Base-by-base conservation (phyloP, 1,284 basidiomycete genomes). In the Grifola frondosa region DNA sequence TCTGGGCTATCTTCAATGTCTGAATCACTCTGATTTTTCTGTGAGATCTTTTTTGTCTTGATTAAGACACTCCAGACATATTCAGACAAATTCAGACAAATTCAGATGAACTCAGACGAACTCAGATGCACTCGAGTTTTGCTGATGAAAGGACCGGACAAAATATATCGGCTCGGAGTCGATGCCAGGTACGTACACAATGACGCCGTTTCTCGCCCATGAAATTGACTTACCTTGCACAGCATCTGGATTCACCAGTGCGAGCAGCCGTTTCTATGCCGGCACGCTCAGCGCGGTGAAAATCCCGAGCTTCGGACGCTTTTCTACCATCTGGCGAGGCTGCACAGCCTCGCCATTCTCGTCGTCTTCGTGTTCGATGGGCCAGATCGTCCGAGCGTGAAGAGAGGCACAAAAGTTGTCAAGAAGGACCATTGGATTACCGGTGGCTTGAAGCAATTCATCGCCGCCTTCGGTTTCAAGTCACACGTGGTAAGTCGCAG, bases 341-440 rank as follows among this genome's bases (percentile, higher is more conserved):
- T 88, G 6, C 55, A 77, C 4, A 60, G 66, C 31, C 65, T 80
- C 6, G 82, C 84, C 0, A 61, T 85, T 29, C 59, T 80, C 15
- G 76, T 78, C 1, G 60, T 88, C 0, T 87, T 89, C 59, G 78
- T 89, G 3, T 87, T 88, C 54, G 87, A 90, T 61, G 87, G 86
- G 0, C 69, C 75, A 0, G 54, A 73, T 19, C 68, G 82, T 25
- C 86, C 85, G 0, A 60, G 63, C n/a, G 57, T 71, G 32, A 89
- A 88, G 69, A 64, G 84, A 22, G 68, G 67, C 10, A 77, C 74
- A 46, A 73, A 66, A 51, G 57, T 64, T 56, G 73, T 74, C 30
- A 74, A 68, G 52, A 63, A 63, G 33, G 75, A 60, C 36, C 77
- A 80, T 55, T 46, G 48, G 4, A 57, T 74, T 15, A 71, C 69